Evolutionary conservation across 2,329 filamentous ascomycete genomes (phyloP), one percentile per base, ranked within the genome.

Genomic region (Fusarium falciforme): DNA sequence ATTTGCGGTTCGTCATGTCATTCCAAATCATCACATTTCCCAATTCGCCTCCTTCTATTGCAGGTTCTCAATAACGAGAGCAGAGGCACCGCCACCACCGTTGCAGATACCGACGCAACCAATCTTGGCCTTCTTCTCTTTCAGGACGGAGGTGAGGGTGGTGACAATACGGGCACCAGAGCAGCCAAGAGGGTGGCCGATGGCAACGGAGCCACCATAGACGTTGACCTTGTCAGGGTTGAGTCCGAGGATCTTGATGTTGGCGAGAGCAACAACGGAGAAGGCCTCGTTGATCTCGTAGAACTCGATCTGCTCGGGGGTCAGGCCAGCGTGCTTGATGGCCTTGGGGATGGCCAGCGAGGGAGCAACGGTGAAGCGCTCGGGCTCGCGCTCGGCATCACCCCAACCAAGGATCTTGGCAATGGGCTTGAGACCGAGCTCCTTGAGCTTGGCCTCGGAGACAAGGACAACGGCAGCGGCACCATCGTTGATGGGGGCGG

Each of bases 231-330:
- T 97, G 69, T 95, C 93, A 75, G 93, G 89, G 74, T 88, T 87
- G 66, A 99, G 86, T 71, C 88, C 89, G 44, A 99, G 91, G 64
- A 98, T 84, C 90, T 99, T 98, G 86, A 98, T 91, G 88, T 99
- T 99, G 76, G 96, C 95, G 61, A 99, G 89, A 42, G 96, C 94
- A 73, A 99, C 96, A 59, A 98, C 96, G 73, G 94, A 96, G 88
- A 99, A 99, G 47, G 96, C 96, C 88, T 99, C 96, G 88, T 99
- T 99, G 89, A 99, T 98, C 89, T 99, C 96, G 84, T 96, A 99
- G 78, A 91, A 96, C 80, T 98, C 96, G 67, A 99, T 89, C 68
- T 94, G 89, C 73, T 92, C 90, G 77, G 92, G 89, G 66, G 91
- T 89, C 72, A 99, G 86, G 72, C 94, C 93, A 71, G 96, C 96